Evolutionary conservation across 1,139 yeast species (phyloP).

Genomic region (Geotrichum fermentans): DNA sequence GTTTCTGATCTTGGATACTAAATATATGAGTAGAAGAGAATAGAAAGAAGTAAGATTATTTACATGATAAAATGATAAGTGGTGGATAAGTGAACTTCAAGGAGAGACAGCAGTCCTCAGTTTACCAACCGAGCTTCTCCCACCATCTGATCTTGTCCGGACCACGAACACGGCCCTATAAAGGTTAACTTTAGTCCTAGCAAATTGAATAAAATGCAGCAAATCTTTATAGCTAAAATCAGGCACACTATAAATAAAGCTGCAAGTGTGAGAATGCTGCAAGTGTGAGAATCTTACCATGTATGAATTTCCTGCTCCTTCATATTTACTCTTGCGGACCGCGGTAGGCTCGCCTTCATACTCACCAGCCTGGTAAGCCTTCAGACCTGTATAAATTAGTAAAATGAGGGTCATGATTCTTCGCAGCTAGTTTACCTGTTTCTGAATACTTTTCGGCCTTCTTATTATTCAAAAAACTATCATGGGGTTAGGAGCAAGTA

Average conservation of each 20-base stretch:
- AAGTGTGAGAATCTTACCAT: conserved; percentile 30
- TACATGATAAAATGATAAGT: no score
- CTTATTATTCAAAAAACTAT: conserved; percentile 14
- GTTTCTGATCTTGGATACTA: no score
- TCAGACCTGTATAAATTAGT: conserved; percentile 25
- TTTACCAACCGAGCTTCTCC: neutral
- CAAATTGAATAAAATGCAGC: neutral
- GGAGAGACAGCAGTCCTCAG: no score
- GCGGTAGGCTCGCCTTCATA: conserved; percentile 35
- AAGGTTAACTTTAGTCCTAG: neutral
- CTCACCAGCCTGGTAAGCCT: conserved; percentile 35
- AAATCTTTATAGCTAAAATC: no score
- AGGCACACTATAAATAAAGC: no score
- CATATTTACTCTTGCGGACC: conserved; percentile 36
- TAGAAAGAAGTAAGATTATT: no score
- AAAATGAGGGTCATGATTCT: neutral
- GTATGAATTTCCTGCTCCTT: conserved; percentile 39
- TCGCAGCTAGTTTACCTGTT: conserved; percentile 9
- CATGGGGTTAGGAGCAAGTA: neutral
- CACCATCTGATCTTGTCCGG: conserved; percentile 17
- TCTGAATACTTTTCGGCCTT: conserved; percentile 17
- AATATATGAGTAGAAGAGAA: no score
- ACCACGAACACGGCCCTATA: conserved; percentile 18
- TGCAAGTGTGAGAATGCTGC: no score
- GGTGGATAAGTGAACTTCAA: no score